These are phyloP conservation scores for Termitomyces sp. DNA, from an alignment of 768 basidiomycete species.

Conservation along the genomic window DNA sequence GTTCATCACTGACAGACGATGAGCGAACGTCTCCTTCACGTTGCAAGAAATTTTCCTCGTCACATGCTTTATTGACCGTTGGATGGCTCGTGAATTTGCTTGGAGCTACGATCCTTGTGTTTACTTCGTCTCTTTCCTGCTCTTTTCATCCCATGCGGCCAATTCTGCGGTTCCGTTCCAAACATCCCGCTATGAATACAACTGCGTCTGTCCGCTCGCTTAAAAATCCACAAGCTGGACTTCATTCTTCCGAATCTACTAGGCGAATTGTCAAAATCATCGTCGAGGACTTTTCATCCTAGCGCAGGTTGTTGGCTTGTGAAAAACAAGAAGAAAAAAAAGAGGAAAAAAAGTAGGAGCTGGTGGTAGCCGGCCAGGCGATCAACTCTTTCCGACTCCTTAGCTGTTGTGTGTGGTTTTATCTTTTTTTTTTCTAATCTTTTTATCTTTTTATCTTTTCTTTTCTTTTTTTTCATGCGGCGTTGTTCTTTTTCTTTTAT, in stretches of 20 bases:
- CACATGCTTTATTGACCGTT: no score
- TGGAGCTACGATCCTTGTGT: no score
- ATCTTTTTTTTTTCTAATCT: no score
- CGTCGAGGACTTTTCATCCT: not conserved
- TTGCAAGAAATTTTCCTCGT: no score
- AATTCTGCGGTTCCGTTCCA: not conserved
- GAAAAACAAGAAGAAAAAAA: not conserved
- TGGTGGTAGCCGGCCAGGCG: not conserved
- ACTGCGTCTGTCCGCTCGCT: not conserved
- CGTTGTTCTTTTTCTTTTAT: no score
- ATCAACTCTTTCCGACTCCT: not conserved
- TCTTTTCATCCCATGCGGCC: no score
- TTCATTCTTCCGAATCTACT: not conserved
- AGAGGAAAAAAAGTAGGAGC: not conserved
- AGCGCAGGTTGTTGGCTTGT: not conserved
- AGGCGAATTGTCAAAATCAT: not conserved
- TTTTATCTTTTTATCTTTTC: no score
- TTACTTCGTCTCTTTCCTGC: no score
- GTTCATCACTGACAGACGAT: no score
- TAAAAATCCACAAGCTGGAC: not conserved
- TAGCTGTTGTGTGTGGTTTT: not conserved
- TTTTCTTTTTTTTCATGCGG: not conserved
- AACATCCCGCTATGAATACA: not conserved
- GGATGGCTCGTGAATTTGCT: no score
- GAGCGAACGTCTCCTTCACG: no score